Evolutionary conservation across 306 rosid species (phyloP).

Genomic region (Aeschynomene evenia): DNA sequence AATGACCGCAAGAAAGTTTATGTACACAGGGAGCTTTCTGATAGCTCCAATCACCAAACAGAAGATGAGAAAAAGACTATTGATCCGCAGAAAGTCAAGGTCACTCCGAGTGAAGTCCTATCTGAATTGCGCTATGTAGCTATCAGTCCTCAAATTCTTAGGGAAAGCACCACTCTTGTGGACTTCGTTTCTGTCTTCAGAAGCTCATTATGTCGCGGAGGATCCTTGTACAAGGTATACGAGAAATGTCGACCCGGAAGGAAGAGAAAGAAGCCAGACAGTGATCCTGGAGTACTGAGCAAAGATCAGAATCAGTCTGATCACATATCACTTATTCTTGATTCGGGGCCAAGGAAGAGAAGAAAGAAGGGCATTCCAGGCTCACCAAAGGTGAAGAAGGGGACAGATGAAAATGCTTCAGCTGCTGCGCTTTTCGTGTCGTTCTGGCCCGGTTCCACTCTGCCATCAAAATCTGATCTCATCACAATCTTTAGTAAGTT

Average conservation of each 20-base stretch:
- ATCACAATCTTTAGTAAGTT: conserved; percentile 48
- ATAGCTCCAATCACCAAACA: conserved; percentile 32
- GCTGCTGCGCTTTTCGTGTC: conserved; percentile 47
- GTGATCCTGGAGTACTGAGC: conserved; percentile 30
- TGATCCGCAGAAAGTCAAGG: conserved; percentile 51
- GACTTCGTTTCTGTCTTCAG: conserved; percentile 51
- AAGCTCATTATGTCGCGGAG: conserved; percentile 52
- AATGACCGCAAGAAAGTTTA: conserved; percentile 24
- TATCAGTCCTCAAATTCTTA: conserved; percentile 35
- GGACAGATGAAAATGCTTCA: conserved; percentile 18
- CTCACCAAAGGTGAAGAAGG: conserved; percentile 24
- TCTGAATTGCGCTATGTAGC: conserved; percentile 48
- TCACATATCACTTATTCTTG: conserved; percentile 16
- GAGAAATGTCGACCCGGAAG: conserved; percentile 36
- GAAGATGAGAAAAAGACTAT: conserved; percentile 30
- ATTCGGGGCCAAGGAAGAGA: conserved; percentile 35
- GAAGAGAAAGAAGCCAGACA: conserved; percentile 54
- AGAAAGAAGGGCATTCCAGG: conserved; percentile 29
- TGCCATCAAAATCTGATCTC: conserved; percentile 71
- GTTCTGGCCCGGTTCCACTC: conserved; percentile 56
- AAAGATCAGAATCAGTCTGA: conserved; percentile 29
- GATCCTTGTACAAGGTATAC: conserved; percentile 41
- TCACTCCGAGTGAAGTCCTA: conserved; percentile 39
- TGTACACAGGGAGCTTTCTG: conserved; percentile 16
- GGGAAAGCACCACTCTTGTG: conserved; percentile 30